These are phyloP conservation scores for Piromyces finnis DNA, from an alignment of 192 early-diverging fungal species.

Conservation along the genomic window DNA sequence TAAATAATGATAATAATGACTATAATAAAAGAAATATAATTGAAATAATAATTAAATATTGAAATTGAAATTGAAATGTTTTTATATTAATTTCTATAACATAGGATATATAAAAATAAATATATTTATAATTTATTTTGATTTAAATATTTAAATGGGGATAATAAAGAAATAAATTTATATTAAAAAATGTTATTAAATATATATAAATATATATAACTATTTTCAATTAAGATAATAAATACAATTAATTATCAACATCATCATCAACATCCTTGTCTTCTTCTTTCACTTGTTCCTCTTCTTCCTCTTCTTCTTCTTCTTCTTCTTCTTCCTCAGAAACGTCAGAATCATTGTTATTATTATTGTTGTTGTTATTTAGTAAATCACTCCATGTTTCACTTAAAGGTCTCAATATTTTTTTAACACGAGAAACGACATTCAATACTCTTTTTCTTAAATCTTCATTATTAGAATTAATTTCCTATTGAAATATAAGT, in stretches of 20 bases:
- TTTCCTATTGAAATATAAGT: background rate
- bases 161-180: too few species aligned
- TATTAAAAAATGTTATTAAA: too few species aligned
- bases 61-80: too few species aligned
- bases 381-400: background rate
- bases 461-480: background rate
- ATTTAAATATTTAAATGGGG: too few species aligned
- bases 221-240: too few species aligned
- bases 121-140: too few species aligned
- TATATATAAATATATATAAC: too few species aligned
- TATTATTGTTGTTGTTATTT: background rate
- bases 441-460: background rate
- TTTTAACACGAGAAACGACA: background rate
- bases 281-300: background rate
- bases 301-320: background rate
- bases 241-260: background rate
- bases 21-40: too few species aligned
- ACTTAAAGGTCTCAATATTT: background rate
- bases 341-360: background rate
- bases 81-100: too few species aligned
- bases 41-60: too few species aligned
- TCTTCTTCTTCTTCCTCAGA: background rate
- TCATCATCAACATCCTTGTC: background rate
- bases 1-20: too few species aligned
- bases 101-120: too few species aligned